Conservation (phyloP, 768 basidiomycete genomes). For the Tubosaeta sp. region DNA sequence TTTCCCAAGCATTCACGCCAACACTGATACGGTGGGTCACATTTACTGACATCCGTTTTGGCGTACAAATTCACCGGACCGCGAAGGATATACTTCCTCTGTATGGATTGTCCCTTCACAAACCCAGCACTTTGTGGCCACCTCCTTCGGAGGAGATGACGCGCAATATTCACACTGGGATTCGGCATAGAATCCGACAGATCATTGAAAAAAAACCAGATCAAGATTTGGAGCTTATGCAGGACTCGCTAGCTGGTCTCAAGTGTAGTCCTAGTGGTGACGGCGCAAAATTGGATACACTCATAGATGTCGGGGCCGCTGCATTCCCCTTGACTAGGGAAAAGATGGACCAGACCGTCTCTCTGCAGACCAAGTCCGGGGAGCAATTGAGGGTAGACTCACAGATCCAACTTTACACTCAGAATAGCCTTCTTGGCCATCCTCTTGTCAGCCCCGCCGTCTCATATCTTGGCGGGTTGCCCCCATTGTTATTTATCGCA, state of each 20-base stretch:
- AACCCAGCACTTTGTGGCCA: conserved; percentile 76
- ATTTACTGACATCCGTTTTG: background rate
- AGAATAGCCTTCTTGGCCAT: conserved; percentile 71
- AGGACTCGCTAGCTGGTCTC: conserved; percentile 5
- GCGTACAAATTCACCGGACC: background rate
- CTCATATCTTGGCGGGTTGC: conserved; percentile 85
- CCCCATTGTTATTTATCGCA: conserved; percentile 79
- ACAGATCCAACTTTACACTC: conserved; percentile 85
- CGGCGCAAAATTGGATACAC: conserved; percentile 21
- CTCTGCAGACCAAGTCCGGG: conserved; percentile 43
- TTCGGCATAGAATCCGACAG: conserved; percentile 60
- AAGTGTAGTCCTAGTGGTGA: conserved; percentile 8
- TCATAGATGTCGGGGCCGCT: conserved; percentile 46
- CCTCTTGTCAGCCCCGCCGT: conserved; percentile 81
- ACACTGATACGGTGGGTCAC: conserved; percentile 70
- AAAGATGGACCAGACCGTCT: conserved; percentile 41
- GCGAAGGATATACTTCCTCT: conserved; percentile 72
- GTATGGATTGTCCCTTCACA: conserved; percentile 75
- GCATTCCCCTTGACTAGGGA: conserved; percentile 38
- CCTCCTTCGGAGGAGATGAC: conserved; percentile 67
- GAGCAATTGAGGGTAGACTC: conserved; percentile 51
- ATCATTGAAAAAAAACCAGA: conserved; percentile 33
- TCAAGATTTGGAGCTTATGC: conserved; percentile 5
- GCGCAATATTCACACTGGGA: conserved; percentile 47
- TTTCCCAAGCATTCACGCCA: conserved; percentile 82